phyloP scores from a whole-genome alignment of 495 filamentous ascomycete genomes.

The Podospora conica region DNA sequence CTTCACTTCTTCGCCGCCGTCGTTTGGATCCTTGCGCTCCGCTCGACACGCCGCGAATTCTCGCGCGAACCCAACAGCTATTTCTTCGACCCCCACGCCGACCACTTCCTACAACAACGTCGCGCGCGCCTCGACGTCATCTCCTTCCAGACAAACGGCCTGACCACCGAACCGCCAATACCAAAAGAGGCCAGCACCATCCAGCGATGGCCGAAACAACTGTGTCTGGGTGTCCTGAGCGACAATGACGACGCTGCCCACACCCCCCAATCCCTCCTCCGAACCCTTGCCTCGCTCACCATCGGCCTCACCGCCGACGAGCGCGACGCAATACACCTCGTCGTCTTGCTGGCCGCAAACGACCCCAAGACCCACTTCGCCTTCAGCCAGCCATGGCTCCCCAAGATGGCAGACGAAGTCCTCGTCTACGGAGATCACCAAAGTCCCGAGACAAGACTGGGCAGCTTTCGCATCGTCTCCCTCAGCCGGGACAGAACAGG shows the following conservation, averaged over 20 bases:
- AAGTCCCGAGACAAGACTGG: slow-evolving; percentile 3
- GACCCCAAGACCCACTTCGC: slow-evolving; percentile 43
- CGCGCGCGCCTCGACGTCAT: neutral
- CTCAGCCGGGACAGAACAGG: neutral
- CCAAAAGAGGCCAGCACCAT: slow-evolving; percentile 3
- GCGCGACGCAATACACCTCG: slow-evolving; percentile 41
- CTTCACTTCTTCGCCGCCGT: neutral
- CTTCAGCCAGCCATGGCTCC: slow-evolving; percentile 45
- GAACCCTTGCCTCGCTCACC: slow-evolving; percentile 47
- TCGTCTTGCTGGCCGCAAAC: slow-evolving; percentile 48
- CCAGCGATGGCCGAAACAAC: neutral
- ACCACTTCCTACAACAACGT: neutral
- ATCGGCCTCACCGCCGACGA: slow-evolving; percentile 43
- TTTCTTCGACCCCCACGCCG: slow-evolving; percentile 12
- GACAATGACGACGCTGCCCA: neutral
- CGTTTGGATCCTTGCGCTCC: neutral
- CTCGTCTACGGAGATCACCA: slow-evolving; percentile 37
- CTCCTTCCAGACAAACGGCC: neutral
- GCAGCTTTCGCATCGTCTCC: neutral
- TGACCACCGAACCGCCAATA: slow-evolving; percentile 1
- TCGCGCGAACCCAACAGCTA: slow-evolving; percentile 15
- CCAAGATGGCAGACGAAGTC: slow-evolving; percentile 40
- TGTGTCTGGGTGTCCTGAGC: slow-evolving; percentile 2
- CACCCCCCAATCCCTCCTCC: slow-evolving; percentile 38
- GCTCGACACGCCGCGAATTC: slow-evolving; percentile 9